Base-by-base conservation (phyloP, 1,284 basidiomycete species). In the Cystobasidiaceae sp. region DNA sequence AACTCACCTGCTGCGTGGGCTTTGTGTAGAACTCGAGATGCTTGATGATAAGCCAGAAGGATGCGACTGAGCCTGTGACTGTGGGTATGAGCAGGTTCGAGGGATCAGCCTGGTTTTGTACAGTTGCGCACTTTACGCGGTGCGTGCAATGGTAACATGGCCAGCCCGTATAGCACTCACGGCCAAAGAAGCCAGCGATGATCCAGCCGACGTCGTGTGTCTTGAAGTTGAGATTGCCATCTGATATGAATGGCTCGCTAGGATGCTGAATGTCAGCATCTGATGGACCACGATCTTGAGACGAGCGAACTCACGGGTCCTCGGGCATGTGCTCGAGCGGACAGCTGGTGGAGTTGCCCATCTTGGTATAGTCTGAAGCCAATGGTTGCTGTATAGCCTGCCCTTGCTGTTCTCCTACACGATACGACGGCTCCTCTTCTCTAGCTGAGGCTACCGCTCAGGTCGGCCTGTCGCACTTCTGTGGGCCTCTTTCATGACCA, bases 21-120 rank as follows among this genome's bases (percentile, higher is more conserved):
- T 85, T 84, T 15, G 84, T 86, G 72, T 88, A 89, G 81, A 84
- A 87, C 66, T 80, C 80, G 27, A 89, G 77, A 75, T 90, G 87
- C 73, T 85, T 85, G 75, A 80, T 78, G 58, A 88, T 82, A 32
- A 88, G 80, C 86, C 87, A 89, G 67, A 83, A 79, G 0, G 86
- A 87, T n/a, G 80, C 78, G 17, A 78, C 72, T 2, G 80, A 80
- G 3, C 86, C 81, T 23, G 84, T 69, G 11, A 84, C 46, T 0
- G 85, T 44, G 21, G 13, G 33, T 1, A 21, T 6, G 2, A 37
- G 27, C n/a, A n/a, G n/a, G n/a, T n/a, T n/a, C n/a, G n/a, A n/a
- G n/a, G n/a, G n/a, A n/a, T n/a, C n/a, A n/a, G n/a, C n/a, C n/a
- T n/a, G n/a, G n/a, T n/a, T n/a, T n/a, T n/a, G n/a, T 41, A n/a